These are phyloP conservation scores for Isatis tinctoria DNA, from an alignment of 345 rosid genomes.

Conservation along the genomic window DNA sequence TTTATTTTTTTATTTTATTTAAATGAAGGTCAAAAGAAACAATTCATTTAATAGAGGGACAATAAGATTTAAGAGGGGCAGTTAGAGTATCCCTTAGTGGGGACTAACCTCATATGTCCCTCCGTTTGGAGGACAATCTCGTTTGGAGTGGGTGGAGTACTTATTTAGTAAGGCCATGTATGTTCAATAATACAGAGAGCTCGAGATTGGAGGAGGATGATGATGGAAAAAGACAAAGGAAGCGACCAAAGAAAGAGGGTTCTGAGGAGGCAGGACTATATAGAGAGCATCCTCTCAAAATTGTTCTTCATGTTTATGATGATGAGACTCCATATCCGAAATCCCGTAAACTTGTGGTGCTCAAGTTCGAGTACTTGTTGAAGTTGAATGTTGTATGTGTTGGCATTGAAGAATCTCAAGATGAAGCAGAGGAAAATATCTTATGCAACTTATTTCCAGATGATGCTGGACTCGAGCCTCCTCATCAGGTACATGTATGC, in stretches of 20 bases:
- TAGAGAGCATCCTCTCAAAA: conserved; percentile 68
- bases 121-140: too few species aligned
- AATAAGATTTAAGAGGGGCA: too few species aligned
- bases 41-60: too few species aligned
- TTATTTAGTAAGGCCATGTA: conserved; percentile 37
- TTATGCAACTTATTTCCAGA: conserved; percentile 75
- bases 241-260: conserved; percentile 61
- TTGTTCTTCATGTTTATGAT: conserved; percentile 60
- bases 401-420: conserved; percentile 56
- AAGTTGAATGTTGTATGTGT: conserved; percentile 82
- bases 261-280: conserved; percentile 53
- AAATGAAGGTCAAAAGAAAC: too few species aligned
- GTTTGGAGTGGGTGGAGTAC: neutral
- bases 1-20: too few species aligned
- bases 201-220: conserved; percentile 66
- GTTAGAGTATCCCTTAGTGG: too few species aligned
- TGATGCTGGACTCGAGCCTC: conserved; percentile 83
- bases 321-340: conserved; percentile 61
- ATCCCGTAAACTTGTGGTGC: conserved; percentile 45
- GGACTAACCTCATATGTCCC: too few species aligned
- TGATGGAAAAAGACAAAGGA: conserved; percentile 75
- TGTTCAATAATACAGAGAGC: conserved; percentile 47
- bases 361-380: conserved; percentile 73
- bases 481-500: conserved; percentile 60
- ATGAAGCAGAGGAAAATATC: conserved; percentile 49